These are phyloP conservation scores for Saraca asoca DNA, from an alignment of 331 rosid genomes.

Conservation along the genomic window DNA sequence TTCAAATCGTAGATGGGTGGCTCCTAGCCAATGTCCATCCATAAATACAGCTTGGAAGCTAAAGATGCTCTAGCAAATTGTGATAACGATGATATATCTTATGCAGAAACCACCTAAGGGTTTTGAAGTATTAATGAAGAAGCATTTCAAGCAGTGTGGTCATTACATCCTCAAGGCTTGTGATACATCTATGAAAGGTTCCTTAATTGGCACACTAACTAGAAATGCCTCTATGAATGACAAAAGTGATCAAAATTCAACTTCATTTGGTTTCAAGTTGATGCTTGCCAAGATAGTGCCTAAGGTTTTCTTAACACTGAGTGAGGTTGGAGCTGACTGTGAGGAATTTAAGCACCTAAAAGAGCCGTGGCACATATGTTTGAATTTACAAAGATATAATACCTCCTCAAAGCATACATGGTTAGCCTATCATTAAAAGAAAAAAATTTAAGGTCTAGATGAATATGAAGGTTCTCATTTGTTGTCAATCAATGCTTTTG, in stretches of 20 bases:
- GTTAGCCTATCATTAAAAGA: conserved; percentile 34
- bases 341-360: conserved; percentile 80
- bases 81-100: too few species aligned
- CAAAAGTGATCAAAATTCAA: conserved; percentile 65
- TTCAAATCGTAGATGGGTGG: conserved; percentile 66
- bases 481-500: conserved; percentile 9
- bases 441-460: conserved; percentile 34
- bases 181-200: conserved; percentile 89
- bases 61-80: too few species aligned
- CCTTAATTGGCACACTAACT: conserved; percentile 74
- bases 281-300: conserved; percentile 87
- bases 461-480: conserved; percentile 42
- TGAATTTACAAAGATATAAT: conserved; percentile 28
- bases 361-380: conserved; percentile 46
- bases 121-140: conserved; percentile 73
- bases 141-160: conserved; percentile 87
- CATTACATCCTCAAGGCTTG: conserved; percentile 92
- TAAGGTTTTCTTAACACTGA: conserved; percentile 67
- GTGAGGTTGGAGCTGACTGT: conserved; percentile 79
- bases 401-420: conserved; percentile 40
- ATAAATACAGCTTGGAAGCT: conserved; percentile 50
- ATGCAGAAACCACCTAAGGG: too few species aligned
- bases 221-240: conserved; percentile 65
- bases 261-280: conserved; percentile 92
- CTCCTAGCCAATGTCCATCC: conserved; percentile 62